Evolutionary conservation across 2,329 filamentous ascomycete species (phyloP), one percentile per base, ranked within the genome.

Genomic region (Xylariaceae sp.): DNA sequence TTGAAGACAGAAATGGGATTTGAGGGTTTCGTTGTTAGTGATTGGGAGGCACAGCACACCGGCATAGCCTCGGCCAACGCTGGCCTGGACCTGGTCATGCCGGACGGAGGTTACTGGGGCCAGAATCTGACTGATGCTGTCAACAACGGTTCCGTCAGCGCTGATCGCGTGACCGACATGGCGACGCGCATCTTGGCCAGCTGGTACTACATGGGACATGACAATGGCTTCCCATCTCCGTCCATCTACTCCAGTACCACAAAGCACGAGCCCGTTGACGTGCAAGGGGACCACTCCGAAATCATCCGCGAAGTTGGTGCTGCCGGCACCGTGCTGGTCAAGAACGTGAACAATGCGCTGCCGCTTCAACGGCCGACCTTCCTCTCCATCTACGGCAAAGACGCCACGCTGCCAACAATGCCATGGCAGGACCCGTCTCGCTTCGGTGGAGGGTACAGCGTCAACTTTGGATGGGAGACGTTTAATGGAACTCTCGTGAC

Each of bases 121-220:
- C 60, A 72, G 1, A 71, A 89, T 50, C 72, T 95, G 28, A 89
- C 81, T 0, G 79, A 79, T 37, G 77, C 88, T 1, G 79, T 87
- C 1, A 70, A 95, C 38, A 95, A 95, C 52, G 83, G 82, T 2
- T 89, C 87, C 2, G 73, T 96, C 0, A 88, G 89, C 0, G 69
- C 90, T 51, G 79, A 84, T 7, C 76, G 90, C 9, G 64, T 95
- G 18, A 85, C 95, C 51, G 89, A 96, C 57, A 94, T 94, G 85
- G 85, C 79, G 0, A 86, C 87, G 1, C 79, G 89, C 11, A 77
- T 95, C 45, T 84, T 94, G 2, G 89, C 89, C 1, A 74, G 89
- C 0, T 95, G 88, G 87, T 95, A 93, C 59, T 85, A 90, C 59
- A 68, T 90, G 34, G 84, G 86, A 2, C 85, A 95, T 59, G 85